Percentiles rank a stretch among this genome's conserved stretches.
Evolutionary conservation across 495 filamentous ascomycete species (phyloP).

Genomic region (Talaromyces wortmannii): DNA sequence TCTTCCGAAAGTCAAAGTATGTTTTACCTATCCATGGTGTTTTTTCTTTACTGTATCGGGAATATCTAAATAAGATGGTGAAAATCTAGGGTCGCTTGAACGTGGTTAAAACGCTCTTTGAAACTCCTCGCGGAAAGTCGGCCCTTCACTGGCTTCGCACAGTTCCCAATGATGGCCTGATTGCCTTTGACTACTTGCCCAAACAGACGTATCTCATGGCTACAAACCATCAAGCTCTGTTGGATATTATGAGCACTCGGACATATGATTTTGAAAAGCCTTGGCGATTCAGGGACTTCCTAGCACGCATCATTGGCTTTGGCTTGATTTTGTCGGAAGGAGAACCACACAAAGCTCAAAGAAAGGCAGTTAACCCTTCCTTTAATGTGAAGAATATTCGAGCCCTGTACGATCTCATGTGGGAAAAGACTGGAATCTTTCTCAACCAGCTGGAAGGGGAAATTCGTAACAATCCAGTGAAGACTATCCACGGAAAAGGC

Average conservation of each 20-base stretch:
- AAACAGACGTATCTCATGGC: slow-evolving; percentile 24
- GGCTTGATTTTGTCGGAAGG: slow-evolving; percentile 79
- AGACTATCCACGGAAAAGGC: slow-evolving; percentile 26
- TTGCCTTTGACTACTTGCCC: slow-evolving; percentile 55
- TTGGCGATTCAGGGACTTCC: slow-evolving; percentile 31
- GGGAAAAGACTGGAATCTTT: slow-evolving; percentile 45
- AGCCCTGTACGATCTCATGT: slow-evolving; percentile 75
- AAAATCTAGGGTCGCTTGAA: slow-evolving; percentile 40
- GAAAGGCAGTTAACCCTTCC: slow-evolving; percentile 68
- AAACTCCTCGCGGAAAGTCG: slow-evolving; percentile 52
- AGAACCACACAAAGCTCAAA: slow-evolving; percentile 64
- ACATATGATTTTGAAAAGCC: slow-evolving; percentile 48
- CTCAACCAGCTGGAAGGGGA: slow-evolving; percentile 32
- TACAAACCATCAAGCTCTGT: slow-evolving; percentile 36
- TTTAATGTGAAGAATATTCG: slow-evolving; percentile 80
- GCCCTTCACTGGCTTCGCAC: slow-evolving; percentile 62
- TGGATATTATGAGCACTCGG: slow-evolving; percentile 49
- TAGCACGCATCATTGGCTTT: slow-evolving; percentile 68
- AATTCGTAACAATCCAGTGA: slow-evolving; percentile 22
- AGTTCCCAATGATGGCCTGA: slow-evolving; percentile 76
- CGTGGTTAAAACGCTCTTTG: slow-evolving; percentile 47
- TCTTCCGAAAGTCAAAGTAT: slow-evolving; percentile 51
- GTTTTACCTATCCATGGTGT: slow-evolving; percentile 6
- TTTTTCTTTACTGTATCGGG: too few species aligned
- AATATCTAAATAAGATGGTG: too few species aligned